phyloP scores from a whole-genome alignment of 78 protist genomes.

The Pigoraptor vietnamica region DNA sequence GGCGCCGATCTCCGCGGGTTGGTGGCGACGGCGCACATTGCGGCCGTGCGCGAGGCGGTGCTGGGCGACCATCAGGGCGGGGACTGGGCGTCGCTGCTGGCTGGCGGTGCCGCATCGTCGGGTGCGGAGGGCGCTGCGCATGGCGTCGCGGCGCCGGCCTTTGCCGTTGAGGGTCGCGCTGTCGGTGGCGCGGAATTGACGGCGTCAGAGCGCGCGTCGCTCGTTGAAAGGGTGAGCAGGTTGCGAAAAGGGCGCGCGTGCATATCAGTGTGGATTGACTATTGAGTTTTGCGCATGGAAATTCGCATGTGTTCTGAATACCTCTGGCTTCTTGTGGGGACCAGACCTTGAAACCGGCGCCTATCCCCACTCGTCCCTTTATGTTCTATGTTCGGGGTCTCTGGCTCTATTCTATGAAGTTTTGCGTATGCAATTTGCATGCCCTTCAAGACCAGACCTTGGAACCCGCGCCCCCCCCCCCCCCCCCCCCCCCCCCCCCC shows the following conservation, averaged over 20 bases:
- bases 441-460: too few relatives aligned
- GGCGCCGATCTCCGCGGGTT: constrained; percentile 71
- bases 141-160: not conserved
- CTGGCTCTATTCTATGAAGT: too few relatives aligned
- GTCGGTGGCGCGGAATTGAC: not conserved
- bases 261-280: not conserved
- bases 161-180: not conserved
- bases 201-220: not conserved
- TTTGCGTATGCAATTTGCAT: too few relatives aligned
- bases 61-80: not conserved
- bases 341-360: too few relatives aligned
- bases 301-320: not conserved
- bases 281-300: not conserved
- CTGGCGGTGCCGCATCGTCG: not conserved
- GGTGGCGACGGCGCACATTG: constrained; percentile 54
- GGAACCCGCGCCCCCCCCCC: too few relatives aligned
- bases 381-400: too few relatives aligned
- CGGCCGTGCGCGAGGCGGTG: constrained; percentile 8
- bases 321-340: too few relatives aligned
- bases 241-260: not conserved
- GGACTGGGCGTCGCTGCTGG: not conserved
- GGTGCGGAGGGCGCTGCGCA: not conserved
- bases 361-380: too few relatives aligned
- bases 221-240: not conserved
- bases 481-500: too few relatives aligned